phyloP scores from a whole-genome alignment of 345 rosid species.

The Lepidium africanum region DNA sequence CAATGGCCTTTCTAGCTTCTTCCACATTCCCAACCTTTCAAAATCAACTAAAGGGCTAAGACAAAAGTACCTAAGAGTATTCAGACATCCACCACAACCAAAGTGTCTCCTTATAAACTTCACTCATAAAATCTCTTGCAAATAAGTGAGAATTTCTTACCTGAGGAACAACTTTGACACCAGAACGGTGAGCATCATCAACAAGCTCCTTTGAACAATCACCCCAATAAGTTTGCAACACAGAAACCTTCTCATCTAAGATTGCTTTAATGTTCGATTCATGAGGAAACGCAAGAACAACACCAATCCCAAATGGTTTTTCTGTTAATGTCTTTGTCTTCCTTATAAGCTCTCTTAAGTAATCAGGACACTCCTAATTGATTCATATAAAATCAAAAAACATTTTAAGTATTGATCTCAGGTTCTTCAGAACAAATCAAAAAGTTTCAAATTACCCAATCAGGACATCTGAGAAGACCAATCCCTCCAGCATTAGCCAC shows the following conservation, averaged over 20 bases:
- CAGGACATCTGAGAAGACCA: slow-evolving; percentile 81
- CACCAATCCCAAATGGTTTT: slow-evolving; percentile 75
- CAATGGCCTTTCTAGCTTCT: slow-evolving; percentile 51
- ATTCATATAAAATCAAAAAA: neutral
- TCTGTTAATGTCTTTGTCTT: slow-evolving; percentile 60
- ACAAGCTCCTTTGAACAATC: slow-evolving; percentile 63
- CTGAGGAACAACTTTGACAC: slow-evolving; percentile 76
- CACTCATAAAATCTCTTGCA: neutral
- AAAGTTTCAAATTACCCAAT: slow-evolving; percentile 43
- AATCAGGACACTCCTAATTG: slow-evolving; percentile 62
- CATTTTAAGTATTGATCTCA: neutral
- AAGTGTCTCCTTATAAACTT: neutral
- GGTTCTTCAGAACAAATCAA: neutral
- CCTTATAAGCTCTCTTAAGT: slow-evolving; percentile 53
- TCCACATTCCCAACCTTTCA: slow-evolving; percentile 60
- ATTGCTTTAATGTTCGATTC: slow-evolving; percentile 53
- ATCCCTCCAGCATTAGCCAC: slow-evolving; percentile 85
- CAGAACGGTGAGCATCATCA: slow-evolving; percentile 47
- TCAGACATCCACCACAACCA: neutral
- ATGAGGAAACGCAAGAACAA: slow-evolving; percentile 77
- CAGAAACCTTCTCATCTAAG: slow-evolving; percentile 64
- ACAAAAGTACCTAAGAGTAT: neutral
- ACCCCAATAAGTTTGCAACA: slow-evolving; percentile 87
- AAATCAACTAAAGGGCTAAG: neutral
- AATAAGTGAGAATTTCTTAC: slow-evolving; percentile 18